Conservation (phyloP, 306 rosid species). For the Casuarina cunninghamiana region DNA sequence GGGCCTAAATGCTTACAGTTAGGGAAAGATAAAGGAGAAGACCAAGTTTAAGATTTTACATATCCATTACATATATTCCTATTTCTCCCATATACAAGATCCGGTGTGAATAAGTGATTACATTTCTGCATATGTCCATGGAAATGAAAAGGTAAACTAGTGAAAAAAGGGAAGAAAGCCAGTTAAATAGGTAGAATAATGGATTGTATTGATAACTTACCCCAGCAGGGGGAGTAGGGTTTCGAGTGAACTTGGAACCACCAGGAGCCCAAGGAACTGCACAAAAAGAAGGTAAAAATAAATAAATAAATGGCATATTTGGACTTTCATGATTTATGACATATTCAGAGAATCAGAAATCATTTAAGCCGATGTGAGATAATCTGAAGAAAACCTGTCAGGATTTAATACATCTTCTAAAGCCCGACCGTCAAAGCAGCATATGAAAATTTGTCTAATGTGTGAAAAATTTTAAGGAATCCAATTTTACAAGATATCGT, state of each 20-base stretch:
- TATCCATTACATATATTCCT: neutral
- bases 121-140: neutral
- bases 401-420: neutral
- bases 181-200: neutral
- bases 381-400: neutral
- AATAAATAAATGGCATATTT: neutral
- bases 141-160: constrained; percentile 3
- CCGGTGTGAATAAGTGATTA: neutral
- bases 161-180: neutral
- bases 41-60: neutral
- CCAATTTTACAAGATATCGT: neutral
- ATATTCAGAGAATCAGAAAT: neutral
- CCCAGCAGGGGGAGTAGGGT: constrained; percentile 92
- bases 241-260: constrained; percentile 90
- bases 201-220: constrained; percentile 43
- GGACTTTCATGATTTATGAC: neutral
- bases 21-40: neutral
- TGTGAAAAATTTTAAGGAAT: neutral
- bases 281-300: constrained; percentile 17
- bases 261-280: constrained; percentile 99
- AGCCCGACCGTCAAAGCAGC: neutral
- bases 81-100: neutral
- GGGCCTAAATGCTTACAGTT: neutral
- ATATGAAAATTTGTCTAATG: neutral
- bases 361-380: neutral